Conservation (phyloP, 2,329 filamentous ascomycete species). For the Neonectria hederae region DNA sequence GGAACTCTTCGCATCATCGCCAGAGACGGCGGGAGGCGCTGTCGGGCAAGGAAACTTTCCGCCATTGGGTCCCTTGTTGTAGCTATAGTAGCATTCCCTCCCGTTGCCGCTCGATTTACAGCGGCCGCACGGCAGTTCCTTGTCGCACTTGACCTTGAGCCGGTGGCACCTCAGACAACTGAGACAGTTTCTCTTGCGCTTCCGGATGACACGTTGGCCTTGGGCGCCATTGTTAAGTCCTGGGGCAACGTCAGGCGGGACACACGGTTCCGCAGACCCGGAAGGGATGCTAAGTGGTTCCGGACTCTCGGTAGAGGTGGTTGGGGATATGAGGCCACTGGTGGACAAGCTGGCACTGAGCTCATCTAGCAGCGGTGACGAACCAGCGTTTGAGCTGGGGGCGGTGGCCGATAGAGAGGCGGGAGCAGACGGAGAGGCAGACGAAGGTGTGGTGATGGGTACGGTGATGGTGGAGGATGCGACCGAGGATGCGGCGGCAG, state of each 20-base stretch:
- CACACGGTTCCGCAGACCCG: slow-evolving; percentile 17
- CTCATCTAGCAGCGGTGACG: slow-evolving; percentile 30
- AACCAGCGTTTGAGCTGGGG: slow-evolving; percentile 19
- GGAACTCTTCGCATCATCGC: slow-evolving; percentile 42
- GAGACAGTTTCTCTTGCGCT: slow-evolving; percentile 49
- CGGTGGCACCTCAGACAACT: slow-evolving; percentile 50
- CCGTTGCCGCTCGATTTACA: slow-evolving; percentile 49
- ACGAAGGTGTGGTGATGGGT: slow-evolving; percentile 17
- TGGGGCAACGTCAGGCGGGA: slow-evolving; percentile 11
- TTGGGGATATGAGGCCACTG: slow-evolving; percentile 44
- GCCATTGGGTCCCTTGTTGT: slow-evolving; percentile 49
- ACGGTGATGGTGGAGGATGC: slow-evolving; percentile 26
- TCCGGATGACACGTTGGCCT: slow-evolving; percentile 44
- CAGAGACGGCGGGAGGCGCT: slow-evolving; percentile 30
- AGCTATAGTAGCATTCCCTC: slow-evolving; percentile 49
- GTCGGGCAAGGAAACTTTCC: slow-evolving; percentile 48
- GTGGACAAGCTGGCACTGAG: slow-evolving; percentile 20
- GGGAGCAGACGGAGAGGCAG: slow-evolving; percentile 9
- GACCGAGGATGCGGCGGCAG: slow-evolving; percentile 28
- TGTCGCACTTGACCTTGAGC: slow-evolving; percentile 52
- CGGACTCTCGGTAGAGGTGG: slow-evolving; percentile 42
- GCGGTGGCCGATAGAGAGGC: slow-evolving; percentile 4
- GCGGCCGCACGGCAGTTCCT: slow-evolving; percentile 48
- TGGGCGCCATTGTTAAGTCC: slow-evolving; percentile 4
- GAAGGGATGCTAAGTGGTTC: slow-evolving; percentile 30